Conservation (phyloP, 1,284 basidiomycete species). For the Cutaneotrichosporon sp. region DNA sequence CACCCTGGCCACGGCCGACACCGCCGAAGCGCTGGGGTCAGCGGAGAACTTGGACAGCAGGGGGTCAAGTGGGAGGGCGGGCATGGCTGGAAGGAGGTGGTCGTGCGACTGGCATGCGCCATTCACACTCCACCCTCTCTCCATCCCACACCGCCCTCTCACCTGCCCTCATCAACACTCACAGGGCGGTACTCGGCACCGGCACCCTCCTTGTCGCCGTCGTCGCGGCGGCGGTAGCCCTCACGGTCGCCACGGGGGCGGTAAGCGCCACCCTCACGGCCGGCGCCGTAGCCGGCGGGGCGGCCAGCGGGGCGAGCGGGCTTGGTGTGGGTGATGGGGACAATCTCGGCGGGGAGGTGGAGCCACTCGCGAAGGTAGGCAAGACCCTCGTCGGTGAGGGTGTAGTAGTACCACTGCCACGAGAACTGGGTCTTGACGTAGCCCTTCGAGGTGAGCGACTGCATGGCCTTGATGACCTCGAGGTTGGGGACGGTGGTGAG, state of each 20-base stretch:
- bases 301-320: constrained; percentile 66
- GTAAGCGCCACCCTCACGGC: constrained; percentile 64
- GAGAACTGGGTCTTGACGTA: constrained; percentile 98
- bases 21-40: constrained; percentile 65
- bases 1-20: constrained; percentile 84
- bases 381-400: constrained; percentile 89
- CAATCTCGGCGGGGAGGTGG: constrained; percentile 89
- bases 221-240: constrained; percentile 65
- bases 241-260: constrained; percentile 80
- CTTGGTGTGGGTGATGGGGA: constrained; percentile 94
- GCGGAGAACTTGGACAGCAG: background rate
- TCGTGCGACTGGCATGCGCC: background rate
- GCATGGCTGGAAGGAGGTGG: background rate
- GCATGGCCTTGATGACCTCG: constrained; percentile 98
- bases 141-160: background rate
- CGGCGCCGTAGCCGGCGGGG: constrained; percentile 64
- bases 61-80: background rate
- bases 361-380: constrained; percentile 94
- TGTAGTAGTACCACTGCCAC: constrained; percentile 96
- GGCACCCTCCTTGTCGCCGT: constrained; percentile 64
- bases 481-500: constrained; percentile 91
- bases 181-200: constrained; percentile 75
- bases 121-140: background rate
- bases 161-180: background rate
- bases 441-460: constrained; percentile 93